Conservation (phyloP, 139 green algal species). For the Closterium sp. region DNA sequence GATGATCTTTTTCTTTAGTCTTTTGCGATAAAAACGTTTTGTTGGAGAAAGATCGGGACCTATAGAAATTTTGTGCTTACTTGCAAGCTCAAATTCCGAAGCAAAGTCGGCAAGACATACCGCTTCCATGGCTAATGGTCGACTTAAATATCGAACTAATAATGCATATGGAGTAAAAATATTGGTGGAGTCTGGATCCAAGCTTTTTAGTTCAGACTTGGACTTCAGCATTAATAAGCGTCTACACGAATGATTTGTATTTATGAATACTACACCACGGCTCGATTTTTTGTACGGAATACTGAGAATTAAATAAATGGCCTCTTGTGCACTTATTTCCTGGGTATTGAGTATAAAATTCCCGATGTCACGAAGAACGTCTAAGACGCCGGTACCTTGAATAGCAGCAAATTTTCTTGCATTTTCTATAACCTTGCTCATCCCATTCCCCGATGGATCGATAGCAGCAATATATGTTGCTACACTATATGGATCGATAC, state of each 20-base stretch:
- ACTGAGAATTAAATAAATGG: neutral
- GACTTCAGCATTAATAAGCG: neutral
- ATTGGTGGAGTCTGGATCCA: neutral
- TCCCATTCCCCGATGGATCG: neutral
- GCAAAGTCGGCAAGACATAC: neutral
- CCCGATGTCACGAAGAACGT: neutral
- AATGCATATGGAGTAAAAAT: slow-evolving; percentile 17
- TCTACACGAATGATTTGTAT: slow-evolving; percentile 1
- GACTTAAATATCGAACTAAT: neutral
- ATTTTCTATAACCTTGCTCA: too few species aligned
- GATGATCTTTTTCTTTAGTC: too few species aligned
- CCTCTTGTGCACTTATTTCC: slow-evolving; percentile 18
- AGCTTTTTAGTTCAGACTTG: neutral
- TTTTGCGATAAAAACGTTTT: too few species aligned
- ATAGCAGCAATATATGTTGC: slow-evolving; percentile 17
- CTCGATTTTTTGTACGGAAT: neutral
- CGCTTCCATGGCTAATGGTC: neutral
- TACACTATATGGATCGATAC: neutral
- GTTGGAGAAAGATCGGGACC: too few species aligned
- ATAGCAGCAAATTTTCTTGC: too few species aligned
- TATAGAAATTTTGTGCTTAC: too few species aligned
- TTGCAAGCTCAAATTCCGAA: too few species aligned
- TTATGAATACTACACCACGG: neutral
- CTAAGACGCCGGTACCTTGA: neutral
- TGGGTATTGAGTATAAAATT: neutral